A percentile compares a stretch with the other conserved stretches of the same genome.
These are phyloP conservation scores for Strigomonas culicis DNA, from an alignment of 208 protist species.

Conservation along the genomic window DNA sequence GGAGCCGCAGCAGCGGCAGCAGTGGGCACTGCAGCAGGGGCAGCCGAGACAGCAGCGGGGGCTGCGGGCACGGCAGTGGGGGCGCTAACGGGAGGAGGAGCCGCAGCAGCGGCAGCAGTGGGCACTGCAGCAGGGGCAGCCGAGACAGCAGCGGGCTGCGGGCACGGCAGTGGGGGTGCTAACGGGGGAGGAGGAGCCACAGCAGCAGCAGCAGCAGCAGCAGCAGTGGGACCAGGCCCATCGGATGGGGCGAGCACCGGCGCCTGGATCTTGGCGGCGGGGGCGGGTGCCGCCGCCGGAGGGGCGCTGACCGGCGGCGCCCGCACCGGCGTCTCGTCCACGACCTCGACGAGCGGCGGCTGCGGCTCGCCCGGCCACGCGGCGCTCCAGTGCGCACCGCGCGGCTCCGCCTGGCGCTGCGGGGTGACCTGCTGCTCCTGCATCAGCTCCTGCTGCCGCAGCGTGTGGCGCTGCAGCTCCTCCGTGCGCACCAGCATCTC, in stretches of 20 bases:
- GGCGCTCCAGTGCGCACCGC: not conserved
- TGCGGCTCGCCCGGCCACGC: too few species aligned
- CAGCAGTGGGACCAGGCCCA: too few species aligned
- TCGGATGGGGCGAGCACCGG: not conserved
- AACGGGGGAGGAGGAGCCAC: too few species aligned
- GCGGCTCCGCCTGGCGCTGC: conserved; percentile 10
- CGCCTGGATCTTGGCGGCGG: not conserved
- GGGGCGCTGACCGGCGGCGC: not conserved
- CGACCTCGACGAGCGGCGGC: too few species aligned
- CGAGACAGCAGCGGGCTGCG: not conserved
- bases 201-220: not conserved
- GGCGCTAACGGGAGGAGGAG: too few species aligned
- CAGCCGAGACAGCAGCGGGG: not conserved
- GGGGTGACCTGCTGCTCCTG: conserved; percentile 32
- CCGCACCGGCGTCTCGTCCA: too few species aligned
- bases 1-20: too few species aligned
- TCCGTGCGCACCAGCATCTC: conserved; percentile 41
- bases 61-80: not conserved
- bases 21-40: too few species aligned
- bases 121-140: not conserved
- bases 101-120: not conserved
- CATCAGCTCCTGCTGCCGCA: conserved; percentile 28
- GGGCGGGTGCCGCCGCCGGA: not conserved
- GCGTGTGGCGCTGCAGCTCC: conserved; percentile 44
- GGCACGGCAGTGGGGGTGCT: not conserved